Evolutionary conservation across 176 grass and related monocot species (phyloP), one percentile per base, ranked within the genome.

Genomic region (Oropetium thomaeum): DNA sequence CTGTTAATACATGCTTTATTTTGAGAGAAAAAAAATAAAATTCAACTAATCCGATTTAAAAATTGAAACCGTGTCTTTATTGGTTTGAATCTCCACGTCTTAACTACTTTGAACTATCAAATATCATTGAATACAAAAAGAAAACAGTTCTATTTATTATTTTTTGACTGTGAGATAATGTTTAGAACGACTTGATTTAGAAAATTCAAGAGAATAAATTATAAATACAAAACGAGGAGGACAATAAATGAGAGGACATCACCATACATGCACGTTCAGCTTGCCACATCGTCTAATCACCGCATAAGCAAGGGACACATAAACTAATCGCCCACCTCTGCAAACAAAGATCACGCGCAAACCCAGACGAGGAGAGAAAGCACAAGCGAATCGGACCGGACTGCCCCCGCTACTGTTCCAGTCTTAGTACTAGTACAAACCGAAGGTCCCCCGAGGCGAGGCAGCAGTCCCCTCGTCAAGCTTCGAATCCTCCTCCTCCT

Each of bases 391-490:
- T n/a, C n/a, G n/a, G n/a, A n/a, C n/a, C n/a, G n/a, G n/a, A 30
- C 17, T 10, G 26, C 41, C 22, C 0, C 31, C 25, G 30, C 68
- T 4, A n/a, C 42, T 70, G 8, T 0, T 12, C 40, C 12, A 0
- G 10, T 42, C 40, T 12, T 53, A 19, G 38, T n/a, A 62, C 23
- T 27, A 42, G n/a, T 75, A 7, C 28, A 23, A 7, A 54, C 71
- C 39, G 55, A 74, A 60, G n/a, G n/a, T n/a, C n/a, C n/a, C 48
- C 17, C 65, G 10, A 12, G 10, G 38, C 25, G 9, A 49, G 29
- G 66, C 62, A 78, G 75, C 67, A 78, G 75, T 58, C 82, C 71
- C 82, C 74, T 78, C 37, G 57, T 84, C 32, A 84, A 79, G 82
- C 74, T 84, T 84, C 66, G 82, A 84, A 78, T 84, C 49, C 62